Evolutionary conservation across 768 basidiomycete genomes (phyloP).

Genomic region (Pisolithus microcarpus): DNA sequence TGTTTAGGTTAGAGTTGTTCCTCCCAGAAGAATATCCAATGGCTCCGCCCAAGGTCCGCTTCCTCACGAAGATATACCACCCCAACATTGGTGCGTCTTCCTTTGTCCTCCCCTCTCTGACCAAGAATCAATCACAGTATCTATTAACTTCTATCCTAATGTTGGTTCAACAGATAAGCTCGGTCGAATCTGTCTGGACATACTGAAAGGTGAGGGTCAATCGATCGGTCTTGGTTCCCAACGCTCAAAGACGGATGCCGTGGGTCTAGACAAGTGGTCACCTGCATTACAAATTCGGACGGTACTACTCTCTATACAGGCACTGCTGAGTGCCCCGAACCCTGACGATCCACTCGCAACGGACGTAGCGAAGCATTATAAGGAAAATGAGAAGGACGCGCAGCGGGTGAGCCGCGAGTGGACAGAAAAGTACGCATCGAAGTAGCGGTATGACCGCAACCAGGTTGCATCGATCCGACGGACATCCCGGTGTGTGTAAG

Average conservation of each 20-base stretch:
- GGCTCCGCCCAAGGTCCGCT: slow-evolving; percentile 97
- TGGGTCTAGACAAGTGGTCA: slow-evolving; percentile 90
- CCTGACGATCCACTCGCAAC: slow-evolving; percentile 94
- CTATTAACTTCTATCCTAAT: background rate
- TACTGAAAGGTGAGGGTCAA: slow-evolving; percentile 72
- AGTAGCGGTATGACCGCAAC: slow-evolving; percentile 10
- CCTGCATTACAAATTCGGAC: slow-evolving; percentile 98
- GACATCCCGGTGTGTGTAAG: background rate
- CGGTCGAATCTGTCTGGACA: slow-evolving; percentile 96
- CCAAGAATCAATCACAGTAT: background rate
- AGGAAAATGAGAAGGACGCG: slow-evolving; percentile 92
- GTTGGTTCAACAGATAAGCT: slow-evolving; percentile 69
- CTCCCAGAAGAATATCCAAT: slow-evolving; percentile 99
- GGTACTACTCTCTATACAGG: slow-evolving; percentile 93
- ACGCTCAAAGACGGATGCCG: slow-evolving; percentile 1
- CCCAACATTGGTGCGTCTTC: slow-evolving; percentile 88
- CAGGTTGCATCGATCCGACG: background rate
- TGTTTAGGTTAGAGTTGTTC: slow-evolving; percentile 95
- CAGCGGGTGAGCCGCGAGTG: slow-evolving; percentile 90
- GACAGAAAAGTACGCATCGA: slow-evolving; percentile 79
- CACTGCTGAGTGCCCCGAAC: slow-evolving; percentile 92
- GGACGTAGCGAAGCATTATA: slow-evolving; percentile 97
- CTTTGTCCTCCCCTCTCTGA: background rate
- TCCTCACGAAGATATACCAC: slow-evolving; percentile 97
- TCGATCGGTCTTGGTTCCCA: background rate